Conservation (phyloP, 2,329 filamentous ascomycete genomes). For the Sporothrix brunneoviolacea region DNA sequence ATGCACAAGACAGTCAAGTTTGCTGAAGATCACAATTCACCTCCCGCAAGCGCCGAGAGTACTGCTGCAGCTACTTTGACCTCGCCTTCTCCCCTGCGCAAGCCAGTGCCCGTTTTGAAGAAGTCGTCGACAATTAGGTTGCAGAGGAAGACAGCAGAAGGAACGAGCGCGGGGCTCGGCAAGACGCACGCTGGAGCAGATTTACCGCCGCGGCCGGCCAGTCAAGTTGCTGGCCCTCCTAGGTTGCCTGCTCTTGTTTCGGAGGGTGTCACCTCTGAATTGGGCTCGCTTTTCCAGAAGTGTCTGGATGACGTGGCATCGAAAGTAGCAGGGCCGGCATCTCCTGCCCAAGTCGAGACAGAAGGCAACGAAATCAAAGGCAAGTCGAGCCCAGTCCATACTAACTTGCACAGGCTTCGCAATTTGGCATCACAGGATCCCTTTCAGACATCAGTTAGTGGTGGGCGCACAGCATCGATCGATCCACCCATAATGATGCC, state of each 20-base stretch:
- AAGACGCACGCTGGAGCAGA: slow-evolving; percentile 29
- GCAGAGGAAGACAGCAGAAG: slow-evolving; percentile 36
- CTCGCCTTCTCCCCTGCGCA: slow-evolving; percentile 9
- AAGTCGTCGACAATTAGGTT: slow-evolving; percentile 42
- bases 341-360: too few species aligned
- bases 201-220: not conserved
- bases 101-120: slow-evolving; percentile 2
- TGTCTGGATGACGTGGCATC: slow-evolving; percentile 17
- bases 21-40: not conserved
- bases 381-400: not conserved
- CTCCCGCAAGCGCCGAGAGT: not conserved
- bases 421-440: slow-evolving; percentile 12
- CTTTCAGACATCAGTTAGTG: slow-evolving; percentile 1
- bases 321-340: too few species aligned
- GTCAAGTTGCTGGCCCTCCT: not conserved
- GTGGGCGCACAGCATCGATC: slow-evolving; percentile 34
- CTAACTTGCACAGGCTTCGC: slow-evolving; percentile 13
- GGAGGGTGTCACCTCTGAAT: slow-evolving; percentile 41
- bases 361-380: not conserved
- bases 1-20: slow-evolving; percentile 11
- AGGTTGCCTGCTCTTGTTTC: slow-evolving; percentile 46
- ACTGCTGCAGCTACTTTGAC: not conserved
- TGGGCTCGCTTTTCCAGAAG: slow-evolving; percentile 30
- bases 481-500: slow-evolving; percentile 50
- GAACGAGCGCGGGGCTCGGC: slow-evolving; percentile 18